phyloP scores from a whole-genome alignment of 208 protist species.

The Leishmania turanica region DNA sequence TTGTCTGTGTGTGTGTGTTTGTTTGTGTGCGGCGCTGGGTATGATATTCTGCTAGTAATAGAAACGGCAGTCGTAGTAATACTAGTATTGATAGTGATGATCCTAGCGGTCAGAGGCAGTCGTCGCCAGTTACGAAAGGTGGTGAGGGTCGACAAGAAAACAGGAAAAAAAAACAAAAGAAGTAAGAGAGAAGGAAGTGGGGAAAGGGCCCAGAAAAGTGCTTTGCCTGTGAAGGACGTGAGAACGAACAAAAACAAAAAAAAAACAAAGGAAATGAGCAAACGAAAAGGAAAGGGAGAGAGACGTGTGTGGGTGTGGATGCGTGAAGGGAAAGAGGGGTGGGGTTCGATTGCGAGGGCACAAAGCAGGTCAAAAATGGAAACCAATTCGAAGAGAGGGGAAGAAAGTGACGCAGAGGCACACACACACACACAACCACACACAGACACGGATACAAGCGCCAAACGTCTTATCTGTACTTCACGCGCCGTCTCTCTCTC shows the following conservation, averaged over 20 bases:
- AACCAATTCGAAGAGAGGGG: neutral
- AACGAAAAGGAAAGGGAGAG: neutral
- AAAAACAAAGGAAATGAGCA: neutral
- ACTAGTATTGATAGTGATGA: neutral
- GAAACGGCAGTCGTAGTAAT: neutral
- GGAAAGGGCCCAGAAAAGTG: neutral
- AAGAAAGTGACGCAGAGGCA: neutral
- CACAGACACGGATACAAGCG: neutral
- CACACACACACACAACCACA: neutral
- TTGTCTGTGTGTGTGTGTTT: no score
- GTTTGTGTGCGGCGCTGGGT: neutral
- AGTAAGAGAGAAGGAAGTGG: neutral
- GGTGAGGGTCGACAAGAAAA: neutral
- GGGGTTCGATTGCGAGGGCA: constrained; percentile 1
- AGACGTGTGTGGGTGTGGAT: neutral
- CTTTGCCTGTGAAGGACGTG: neutral
- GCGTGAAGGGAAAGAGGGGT: neutral
- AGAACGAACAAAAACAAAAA: constrained; percentile 4
- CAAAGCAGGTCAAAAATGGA: neutral
- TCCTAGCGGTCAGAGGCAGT: neutral
- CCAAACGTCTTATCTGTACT: neutral
- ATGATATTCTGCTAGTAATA: neutral
- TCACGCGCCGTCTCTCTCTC: neutral
- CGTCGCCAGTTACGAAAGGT: neutral
- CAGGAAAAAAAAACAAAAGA: neutral